phyloP scores from a whole-genome alignment of 306 rosid genomes.

The Mimosa pudica region DNA sequence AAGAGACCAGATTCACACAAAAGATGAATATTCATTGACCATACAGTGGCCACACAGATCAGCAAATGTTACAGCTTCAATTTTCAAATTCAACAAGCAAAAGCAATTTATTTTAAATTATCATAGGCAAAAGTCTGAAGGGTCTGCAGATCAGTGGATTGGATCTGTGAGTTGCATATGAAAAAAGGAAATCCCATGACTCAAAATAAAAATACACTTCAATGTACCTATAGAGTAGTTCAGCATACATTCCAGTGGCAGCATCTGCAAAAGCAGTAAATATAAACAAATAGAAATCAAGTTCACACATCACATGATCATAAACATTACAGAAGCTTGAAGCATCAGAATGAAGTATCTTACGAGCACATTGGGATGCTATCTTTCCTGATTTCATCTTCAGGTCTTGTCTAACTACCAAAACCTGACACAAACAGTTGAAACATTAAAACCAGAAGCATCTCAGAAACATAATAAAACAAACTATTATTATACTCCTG shows the following conservation, averaged over 20 bases:
- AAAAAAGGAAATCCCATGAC: conserved; percentile 19
- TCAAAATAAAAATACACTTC: conserved; percentile 19
- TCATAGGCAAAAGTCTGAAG: background rate
- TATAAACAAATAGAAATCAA: conserved; percentile 21
- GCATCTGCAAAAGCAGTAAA: conserved; percentile 62
- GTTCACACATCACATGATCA: background rate
- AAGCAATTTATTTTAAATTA: background rate
- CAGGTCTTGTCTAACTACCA: conserved; percentile 85
- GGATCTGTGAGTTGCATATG: background rate
- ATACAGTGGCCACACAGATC: background rate
- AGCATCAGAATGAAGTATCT: conserved; percentile 37
- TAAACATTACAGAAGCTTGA: conserved; percentile 1
- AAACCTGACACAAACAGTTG: conserved; percentile 54
- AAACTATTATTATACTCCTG: no score
- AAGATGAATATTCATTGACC: background rate
- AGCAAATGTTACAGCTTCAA: background rate
- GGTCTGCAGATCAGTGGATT: background rate
- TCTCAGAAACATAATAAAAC: conserved; percentile 5
- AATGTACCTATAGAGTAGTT: conserved; percentile 71
- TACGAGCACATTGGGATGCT: conserved; percentile 99
- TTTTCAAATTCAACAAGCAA: conserved; percentile 9
- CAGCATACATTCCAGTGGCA: conserved; percentile 88
- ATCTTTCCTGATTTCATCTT: conserved; percentile 93
- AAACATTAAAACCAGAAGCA: background rate
- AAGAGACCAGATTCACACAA: background rate